Evolutionary conservation across 768 basidiomycete species (phyloP), one percentile per base, ranked within the genome.

Genomic region (Auricularia sp.): DNA sequence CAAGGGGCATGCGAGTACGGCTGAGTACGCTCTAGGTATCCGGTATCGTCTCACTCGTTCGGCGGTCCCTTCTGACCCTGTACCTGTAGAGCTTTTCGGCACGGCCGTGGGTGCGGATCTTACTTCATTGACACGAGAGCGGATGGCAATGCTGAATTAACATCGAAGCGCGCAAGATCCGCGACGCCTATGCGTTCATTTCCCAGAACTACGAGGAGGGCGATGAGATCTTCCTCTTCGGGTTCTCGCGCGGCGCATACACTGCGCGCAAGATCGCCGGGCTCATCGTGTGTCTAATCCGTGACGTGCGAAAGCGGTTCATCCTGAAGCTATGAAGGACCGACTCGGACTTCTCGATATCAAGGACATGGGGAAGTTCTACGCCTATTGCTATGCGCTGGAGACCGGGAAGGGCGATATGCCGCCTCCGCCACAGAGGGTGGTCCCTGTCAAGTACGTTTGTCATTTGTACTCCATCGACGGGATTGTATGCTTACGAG

Each of bases 231-330:
- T 56, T 61, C 6, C 63, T 69, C 45, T 66, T 68, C 36, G 67
- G 69, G 4, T 69, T 69, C 58, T 69, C 69, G 3, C 65, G 69
- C 6, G 69, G 70, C 2, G 70, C 66, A 6, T 71, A 69, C 62
- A 63, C 65, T 54, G 63, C 59, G 7, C 66, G 70, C 33, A 65
- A 68, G 4, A 39, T 71, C 33, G 33, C 66, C 6, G 44, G 65
- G 3, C 61, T 70, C 62, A 62, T 70, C 56, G 42, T 59, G 33
- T 14, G 56, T 24, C 29, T 13, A 8, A 8, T 13, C 8, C 29
- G n/a, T 18, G 7, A 10, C 54, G 11, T 18, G 29, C 29, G 3
- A n/a, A 10, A 18, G n/a, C 54, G 54, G 11, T 29, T 10, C 6
- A 54, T 54, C 54, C 7, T 10, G 8, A n/a, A 7, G 11, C 29